Conservation (phyloP, 139 green algal species). For the Bryopsis sp. region DNA sequence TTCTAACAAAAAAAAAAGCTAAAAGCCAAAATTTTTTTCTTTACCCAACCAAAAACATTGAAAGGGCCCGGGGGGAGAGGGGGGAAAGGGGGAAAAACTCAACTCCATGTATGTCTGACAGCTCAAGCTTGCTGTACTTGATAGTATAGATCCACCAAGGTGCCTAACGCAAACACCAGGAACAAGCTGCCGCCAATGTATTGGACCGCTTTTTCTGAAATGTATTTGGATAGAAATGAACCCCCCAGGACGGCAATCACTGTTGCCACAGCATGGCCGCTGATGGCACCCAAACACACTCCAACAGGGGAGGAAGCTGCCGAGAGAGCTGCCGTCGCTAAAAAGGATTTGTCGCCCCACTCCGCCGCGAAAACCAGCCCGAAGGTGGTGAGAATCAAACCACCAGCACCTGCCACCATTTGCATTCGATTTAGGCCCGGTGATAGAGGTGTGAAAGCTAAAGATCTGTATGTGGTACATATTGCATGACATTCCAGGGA, state of each 20-base stretch:
- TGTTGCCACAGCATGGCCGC: not conserved
- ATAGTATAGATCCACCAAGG: not conserved
- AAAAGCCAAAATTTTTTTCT: no score
- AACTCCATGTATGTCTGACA: no score
- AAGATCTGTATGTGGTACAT: no score
- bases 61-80: no score
- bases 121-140: no score
- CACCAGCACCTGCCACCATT: slow-evolving; percentile 14
- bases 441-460: no score
- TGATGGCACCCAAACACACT: slow-evolving; percentile 1
- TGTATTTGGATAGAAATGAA: slow-evolving; percentile 7
- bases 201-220: slow-evolving; percentile 9
- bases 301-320: slow-evolving; percentile 59
- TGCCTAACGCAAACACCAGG: slow-evolving; percentile 8
- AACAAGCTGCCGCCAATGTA: slow-evolving; percentile 13
- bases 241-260: not conserved
- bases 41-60: no score
- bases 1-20: no score
- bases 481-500: no score
- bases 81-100: no score
- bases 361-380: slow-evolving; percentile 93
- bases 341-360: slow-evolving; percentile 98
- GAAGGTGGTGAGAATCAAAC: slow-evolving; percentile 78
- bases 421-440: slow-evolving; percentile 12
- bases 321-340: slow-evolving; percentile 93